Base-by-base conservation (phyloP, 2,329 filamentous ascomycete species). In the Pseudogymnoascus sp. region DNA sequence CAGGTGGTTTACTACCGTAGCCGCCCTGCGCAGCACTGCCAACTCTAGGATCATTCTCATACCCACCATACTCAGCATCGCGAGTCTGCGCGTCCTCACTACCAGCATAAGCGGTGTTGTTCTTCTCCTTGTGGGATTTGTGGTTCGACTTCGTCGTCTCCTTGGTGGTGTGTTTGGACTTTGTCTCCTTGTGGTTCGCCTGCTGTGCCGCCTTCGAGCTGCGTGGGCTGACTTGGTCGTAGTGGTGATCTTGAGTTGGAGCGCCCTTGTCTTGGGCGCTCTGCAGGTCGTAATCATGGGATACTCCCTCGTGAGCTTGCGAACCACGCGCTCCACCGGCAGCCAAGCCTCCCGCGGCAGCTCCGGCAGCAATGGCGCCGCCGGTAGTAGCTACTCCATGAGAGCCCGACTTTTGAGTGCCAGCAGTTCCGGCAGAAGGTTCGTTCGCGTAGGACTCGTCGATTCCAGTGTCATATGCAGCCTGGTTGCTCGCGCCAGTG, bases 11-110 rank as follows among this genome's bases (percentile, higher is more conserved):
- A 16, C 64, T 25, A 31, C 65, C 63, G 14, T 65, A 62, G 25
- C 65, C 66, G 2, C 65, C 65, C 23, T 66, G 65, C 4, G 65
- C 65, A 38, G 65, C 63, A 25, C 10, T 28, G 12, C 44, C 21
- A 1, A 11, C 5, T 1, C n/a, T 25, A 5, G 47, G 1, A 16
- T 53, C 21, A 25, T 47, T 47, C 42, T 14, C 21, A 1, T 47
- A 23, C 18, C 44, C 44, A n/a, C 44, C 50, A 56, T 56, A 56
- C 5, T n/a, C 50, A 18, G 50, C 28, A 33, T 56, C 50, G 10
- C 50, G 50, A 7, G 25, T 7, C n/a, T 31, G 50, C 2, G 28
- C 50, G 18, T 44, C 38, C 1, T 31, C 50, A n/a, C 28, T 33
- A 18, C 28, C 50, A 1, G 50, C 50, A 33, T 56, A 56, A n/a